A percentile compares a stretch with the other conserved stretches of the same genome.
phyloP scores from a whole-genome alignment of 2,329 filamentous ascomycete genomes.

The Pseudomassariella vexata region DNA sequence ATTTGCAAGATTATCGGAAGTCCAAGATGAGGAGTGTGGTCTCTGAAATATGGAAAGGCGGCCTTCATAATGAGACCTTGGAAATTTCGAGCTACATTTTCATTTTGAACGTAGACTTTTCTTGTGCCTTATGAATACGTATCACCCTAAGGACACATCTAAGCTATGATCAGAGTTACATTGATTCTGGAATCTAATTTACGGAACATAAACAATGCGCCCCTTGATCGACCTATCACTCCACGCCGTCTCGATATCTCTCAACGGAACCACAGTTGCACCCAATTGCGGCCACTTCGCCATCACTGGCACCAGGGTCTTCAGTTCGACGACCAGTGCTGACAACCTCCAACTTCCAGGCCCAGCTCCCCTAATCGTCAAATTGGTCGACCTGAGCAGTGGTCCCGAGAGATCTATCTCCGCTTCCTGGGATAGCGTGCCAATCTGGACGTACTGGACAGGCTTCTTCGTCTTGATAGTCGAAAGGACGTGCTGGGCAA shows the following conservation, averaged over 20 bases:
- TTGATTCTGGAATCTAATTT: no score
- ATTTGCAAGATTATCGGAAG: no score
- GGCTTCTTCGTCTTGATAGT: slow-evolving; percentile 33
- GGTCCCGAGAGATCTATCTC: slow-evolving; percentile 33
- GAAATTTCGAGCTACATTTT: no score
- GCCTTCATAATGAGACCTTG: no score
- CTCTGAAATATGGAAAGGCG: no score
- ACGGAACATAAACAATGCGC: slow-evolving; percentile 21
- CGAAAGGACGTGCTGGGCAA: slow-evolving; percentile 32
- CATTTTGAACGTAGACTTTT: no score
- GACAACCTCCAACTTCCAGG: slow-evolving; percentile 34
- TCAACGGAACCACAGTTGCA: slow-evolving; percentile 18
- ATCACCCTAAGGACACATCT: no score
- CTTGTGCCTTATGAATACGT: no score
- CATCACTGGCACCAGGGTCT: slow-evolving; percentile 22
- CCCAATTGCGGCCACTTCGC: slow-evolving; percentile 21
- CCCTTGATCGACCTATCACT: slow-evolving; percentile 17
- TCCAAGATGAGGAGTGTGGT: no score
- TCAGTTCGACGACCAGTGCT: slow-evolving; percentile 22
- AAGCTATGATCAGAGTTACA: no score
- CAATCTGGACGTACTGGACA: slow-evolving; percentile 49
- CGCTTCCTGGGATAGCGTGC: slow-evolving; percentile 31
- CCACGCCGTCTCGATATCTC: slow-evolving; percentile 27
- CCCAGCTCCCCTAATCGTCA: slow-evolving; percentile 40
- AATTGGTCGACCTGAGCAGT: slow-evolving; percentile 40